Conservation (phyloP, 768 basidiomycete genomes). For the Leccinum imitatum region DNA sequence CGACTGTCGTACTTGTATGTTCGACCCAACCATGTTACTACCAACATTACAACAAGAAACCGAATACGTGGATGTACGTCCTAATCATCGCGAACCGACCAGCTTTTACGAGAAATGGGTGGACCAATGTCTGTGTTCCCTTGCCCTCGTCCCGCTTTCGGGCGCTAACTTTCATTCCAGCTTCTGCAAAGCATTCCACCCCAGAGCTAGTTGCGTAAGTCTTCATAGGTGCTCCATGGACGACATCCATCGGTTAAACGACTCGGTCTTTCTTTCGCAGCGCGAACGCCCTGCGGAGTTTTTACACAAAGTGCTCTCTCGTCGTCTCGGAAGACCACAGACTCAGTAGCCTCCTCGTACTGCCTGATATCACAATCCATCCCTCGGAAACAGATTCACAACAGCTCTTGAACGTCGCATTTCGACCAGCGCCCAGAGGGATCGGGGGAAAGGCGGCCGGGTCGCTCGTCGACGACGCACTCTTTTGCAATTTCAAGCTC, state of each 20-base stretch:
- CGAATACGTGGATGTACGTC: slow-evolving; percentile 26
- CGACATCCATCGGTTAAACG: slow-evolving; percentile 7
- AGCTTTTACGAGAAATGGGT: slow-evolving; percentile 53
- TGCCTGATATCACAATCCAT: slow-evolving; percentile 47
- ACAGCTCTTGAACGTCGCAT: slow-evolving; percentile 48
- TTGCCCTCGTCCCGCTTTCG: background rate
- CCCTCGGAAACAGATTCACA: slow-evolving; percentile 48
- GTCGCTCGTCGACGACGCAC: slow-evolving; percentile 48
- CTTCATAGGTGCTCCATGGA: background rate
- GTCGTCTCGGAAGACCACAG: slow-evolving; percentile 49
- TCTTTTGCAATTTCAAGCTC: slow-evolving; percentile 54
- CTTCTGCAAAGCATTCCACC: slow-evolving; percentile 51
- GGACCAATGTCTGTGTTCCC: slow-evolving; percentile 43
- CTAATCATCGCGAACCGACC: slow-evolving; percentile 18
- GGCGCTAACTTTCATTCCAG: slow-evolving; percentile 27
- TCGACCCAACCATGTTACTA: slow-evolving; percentile 15
- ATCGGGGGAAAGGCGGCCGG: slow-evolving; percentile 45
- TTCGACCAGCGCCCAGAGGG: slow-evolving; percentile 47
- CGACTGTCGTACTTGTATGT: background rate
- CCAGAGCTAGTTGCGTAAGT: slow-evolving; percentile 49
- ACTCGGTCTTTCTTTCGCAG: slow-evolving; percentile 11
- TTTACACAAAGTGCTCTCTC: slow-evolving; percentile 62
- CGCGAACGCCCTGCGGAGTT: slow-evolving; percentile 49
- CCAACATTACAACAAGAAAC: slow-evolving; percentile 17
- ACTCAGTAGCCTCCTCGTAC: slow-evolving; percentile 47